Conservation (phyloP, 1,284 basidiomycete genomes). For the Fistulinella staudtii region DNA sequence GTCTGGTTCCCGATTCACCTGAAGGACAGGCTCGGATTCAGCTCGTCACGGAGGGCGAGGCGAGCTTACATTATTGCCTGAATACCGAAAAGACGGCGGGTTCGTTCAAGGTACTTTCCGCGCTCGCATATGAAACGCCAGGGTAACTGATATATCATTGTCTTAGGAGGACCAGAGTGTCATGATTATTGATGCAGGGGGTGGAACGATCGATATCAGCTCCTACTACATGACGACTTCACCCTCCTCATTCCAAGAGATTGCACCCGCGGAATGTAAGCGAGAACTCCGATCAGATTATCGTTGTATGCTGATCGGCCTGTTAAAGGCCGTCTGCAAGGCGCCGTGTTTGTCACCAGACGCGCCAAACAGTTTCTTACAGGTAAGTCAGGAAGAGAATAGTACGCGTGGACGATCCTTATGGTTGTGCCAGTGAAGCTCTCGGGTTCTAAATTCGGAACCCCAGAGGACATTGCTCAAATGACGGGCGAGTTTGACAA, state of each 20-base stretch:
- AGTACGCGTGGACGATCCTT: not conserved
- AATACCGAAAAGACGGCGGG: conserved; percentile 37
- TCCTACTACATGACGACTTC: conserved; percentile 29
- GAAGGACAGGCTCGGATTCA: conserved; percentile 39
- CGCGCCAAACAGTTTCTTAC: conserved; percentile 32
- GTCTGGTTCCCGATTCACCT: conserved; percentile 33
- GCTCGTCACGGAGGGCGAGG: conserved; percentile 51
- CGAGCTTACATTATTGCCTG: conserved; percentile 46
- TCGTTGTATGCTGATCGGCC: conserved; percentile 5
- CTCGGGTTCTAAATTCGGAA: conserved; percentile 32
- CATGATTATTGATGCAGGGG: conserved; percentile 50
- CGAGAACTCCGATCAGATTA: not conserved
- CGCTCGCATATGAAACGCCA: not conserved
- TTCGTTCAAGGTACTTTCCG: conserved; percentile 34
- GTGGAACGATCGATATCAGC: conserved; percentile 44
- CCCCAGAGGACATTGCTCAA: conserved; percentile 31
- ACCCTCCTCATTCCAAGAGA: conserved; percentile 27
- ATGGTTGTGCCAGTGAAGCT: conserved; percentile 31
- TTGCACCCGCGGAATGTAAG: conserved; percentile 34
- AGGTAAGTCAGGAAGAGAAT: conserved; percentile 16
- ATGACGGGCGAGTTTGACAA: conserved; percentile 41
- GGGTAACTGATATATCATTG: conserved; percentile 5
- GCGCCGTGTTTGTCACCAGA: conserved; percentile 34
- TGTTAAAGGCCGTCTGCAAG: conserved; percentile 31
- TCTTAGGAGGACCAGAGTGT: conserved; percentile 36